Evolutionary conservation across 2,329 filamentous ascomycete species (phyloP).

Genomic region (Alternaria ethzedia): DNA sequence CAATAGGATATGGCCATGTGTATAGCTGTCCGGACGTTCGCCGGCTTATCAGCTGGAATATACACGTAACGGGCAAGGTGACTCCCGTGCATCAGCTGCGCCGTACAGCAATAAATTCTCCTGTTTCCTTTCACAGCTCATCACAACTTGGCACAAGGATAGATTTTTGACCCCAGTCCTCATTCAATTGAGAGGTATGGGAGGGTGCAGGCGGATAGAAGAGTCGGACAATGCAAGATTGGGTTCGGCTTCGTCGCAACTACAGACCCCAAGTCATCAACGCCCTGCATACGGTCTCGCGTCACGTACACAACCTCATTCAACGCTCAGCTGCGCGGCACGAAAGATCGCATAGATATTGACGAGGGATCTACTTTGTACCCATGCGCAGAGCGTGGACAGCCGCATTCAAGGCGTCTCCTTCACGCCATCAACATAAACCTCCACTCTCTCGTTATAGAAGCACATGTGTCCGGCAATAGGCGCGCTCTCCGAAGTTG

Average conservation of each 20-base stretch:
- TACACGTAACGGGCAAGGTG: neutral
- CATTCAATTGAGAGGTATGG: neutral
- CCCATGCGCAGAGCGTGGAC: no score
- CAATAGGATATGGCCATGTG: neutral
- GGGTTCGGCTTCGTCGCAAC: neutral
- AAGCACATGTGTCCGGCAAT: conserved; percentile 67
- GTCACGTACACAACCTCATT: neutral
- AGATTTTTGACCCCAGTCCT: neutral
- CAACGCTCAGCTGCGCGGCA: no score
- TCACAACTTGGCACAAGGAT: neutral
- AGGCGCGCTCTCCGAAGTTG: conserved; percentile 62
- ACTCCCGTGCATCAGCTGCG: neutral
- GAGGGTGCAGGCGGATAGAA: neutral
- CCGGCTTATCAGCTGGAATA: neutral
- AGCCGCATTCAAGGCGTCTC: conserved; percentile 23
- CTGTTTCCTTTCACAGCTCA: neutral
- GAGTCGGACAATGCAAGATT: neutral
- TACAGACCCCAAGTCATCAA: neutral
- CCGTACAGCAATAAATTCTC: neutral
- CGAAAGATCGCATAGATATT: neutral
- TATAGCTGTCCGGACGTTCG: neutral
- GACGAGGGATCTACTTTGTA: neutral
- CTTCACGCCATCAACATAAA: conserved; percentile 63
- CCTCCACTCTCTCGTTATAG: conserved; percentile 72
- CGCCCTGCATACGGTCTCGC: neutral